Evolutionary conservation across 164 flowering plant species (phyloP), one percentile per base, ranked within the genome.

Genomic region (Dillenia suffruticosa): DNA sequence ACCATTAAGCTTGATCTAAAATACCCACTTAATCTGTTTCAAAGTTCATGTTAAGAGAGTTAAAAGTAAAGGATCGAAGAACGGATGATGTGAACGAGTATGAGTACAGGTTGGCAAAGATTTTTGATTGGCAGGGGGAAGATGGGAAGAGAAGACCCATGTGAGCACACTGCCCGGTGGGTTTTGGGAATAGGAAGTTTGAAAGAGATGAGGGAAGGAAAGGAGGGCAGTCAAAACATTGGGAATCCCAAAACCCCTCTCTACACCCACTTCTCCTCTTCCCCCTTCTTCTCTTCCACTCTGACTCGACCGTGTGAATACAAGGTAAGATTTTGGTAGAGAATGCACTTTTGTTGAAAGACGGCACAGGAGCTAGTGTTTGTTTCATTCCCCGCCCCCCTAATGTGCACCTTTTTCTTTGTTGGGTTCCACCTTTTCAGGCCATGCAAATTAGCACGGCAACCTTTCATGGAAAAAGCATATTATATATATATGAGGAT

Each of bases 141-240:
- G 2, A 51, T 15, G 17, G 10, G 54, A 7, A 15, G 17, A 22
- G 54, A 19, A 51, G 17, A 22, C 17, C 57, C 70, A 62, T 51
- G 67, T 54, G 74, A 62, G 71, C 70, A 63, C 67, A 40, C 70
- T 71, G 64, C 71, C 74, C 53, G 51, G n/a, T 46, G 24, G 69
- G 9, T 16, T 51, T 46, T 4, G 40, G 40, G 40, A 32, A 7
- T 32, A 32, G 40, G 49, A 45, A 46, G 57, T 47, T 58, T 53
- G 59, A 62, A 56, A 9, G 54, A 10, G 40, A 14, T 14, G 10
- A 13, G 17, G 10, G 59, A 62, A 61, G 10, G 57, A 10, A n/a
- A 8, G 12, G 10, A 9, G 10, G 24, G 16, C 54, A 59, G 75
- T 67, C 75, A 71, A 71, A 59, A 55, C 68, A 43, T 66, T 46